Base-by-base conservation (phyloP, 148 eudicot species). In the Beta vulgaris region DNA sequence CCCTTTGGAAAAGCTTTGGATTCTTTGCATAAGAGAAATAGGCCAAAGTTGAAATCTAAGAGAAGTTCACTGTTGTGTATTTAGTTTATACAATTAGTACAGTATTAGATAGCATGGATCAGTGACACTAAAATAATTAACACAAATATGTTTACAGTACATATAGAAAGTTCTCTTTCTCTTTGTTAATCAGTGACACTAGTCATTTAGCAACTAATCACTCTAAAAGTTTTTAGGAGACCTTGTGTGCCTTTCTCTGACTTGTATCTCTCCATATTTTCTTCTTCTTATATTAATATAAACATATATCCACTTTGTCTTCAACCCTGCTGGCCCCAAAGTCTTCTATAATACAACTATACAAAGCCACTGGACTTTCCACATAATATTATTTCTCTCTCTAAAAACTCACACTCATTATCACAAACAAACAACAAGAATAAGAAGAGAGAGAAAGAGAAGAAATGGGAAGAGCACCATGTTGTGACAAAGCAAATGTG, bases 381-480 rank as follows among this genome's bases (percentile, higher is more conserved):
- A 34, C 65, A 28, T n/a, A 10, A 2, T 6, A 48, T 21, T 19
- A 51, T 51, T 57, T 40, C 28, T 59, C 29, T 43, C 15, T 68
- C 68, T 46, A 31, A 16, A 43, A 60, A 49, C 8, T 43, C 57
- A 60, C 1, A 64, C 13, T 2, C 25, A 37, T 29, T 49, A 35
- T 19, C 35, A 62, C 43, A 48, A 60, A 51, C 58, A 32, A 73
- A 58, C 36, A 19, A 43, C 68, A 76, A 19, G 39, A 25, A 1
- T 9, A 64, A 19, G 4, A 61, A 54, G 15, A 42, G 65, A 37
- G 21, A 44, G 60, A 74, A 67, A 71, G 36, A 71, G 51, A 48
- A 65, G 51, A 84, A 73, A 91, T 91, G 96, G 96, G 96, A 69
- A 87, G 96, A 89, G 93, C 96, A 61, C 96, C 96, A 9, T 91